These are phyloP conservation scores for Senna siamea DNA, from an alignment of 306 rosid genomes.

Conservation along the genomic window DNA sequence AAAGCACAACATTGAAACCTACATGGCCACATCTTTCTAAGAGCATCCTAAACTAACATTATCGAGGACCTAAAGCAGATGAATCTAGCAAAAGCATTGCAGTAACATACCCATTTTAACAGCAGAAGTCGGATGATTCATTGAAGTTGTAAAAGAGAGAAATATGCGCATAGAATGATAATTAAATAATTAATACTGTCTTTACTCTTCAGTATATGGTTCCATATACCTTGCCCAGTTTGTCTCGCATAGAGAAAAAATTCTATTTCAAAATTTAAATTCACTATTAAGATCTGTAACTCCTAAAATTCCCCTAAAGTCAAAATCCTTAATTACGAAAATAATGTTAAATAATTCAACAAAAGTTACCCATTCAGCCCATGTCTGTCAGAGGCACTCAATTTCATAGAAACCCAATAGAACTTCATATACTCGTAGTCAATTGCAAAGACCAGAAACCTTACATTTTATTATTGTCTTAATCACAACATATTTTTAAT, in stretches of 20 bases:
- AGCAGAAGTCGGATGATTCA: not conserved
- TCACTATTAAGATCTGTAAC: conserved; percentile 5
- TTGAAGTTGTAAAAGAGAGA: conserved; percentile 1
- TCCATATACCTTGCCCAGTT: not conserved
- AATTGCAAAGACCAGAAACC: conserved; percentile 24
- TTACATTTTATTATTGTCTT: conserved; percentile 2
- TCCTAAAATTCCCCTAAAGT: not conserved
- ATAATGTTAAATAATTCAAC: not conserved
- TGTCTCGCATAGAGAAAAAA: not conserved
- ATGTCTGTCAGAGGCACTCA: not conserved
- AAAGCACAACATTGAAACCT: conserved; percentile 1
- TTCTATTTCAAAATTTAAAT: conserved; percentile 19
- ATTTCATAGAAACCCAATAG: not conserved
- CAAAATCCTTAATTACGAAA: not conserved
- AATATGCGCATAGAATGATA: not conserved
- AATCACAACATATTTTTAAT: conserved; percentile 19
- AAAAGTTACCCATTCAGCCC: not conserved
- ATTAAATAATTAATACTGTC: not conserved
- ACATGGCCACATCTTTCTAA: not conserved
- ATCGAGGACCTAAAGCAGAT: conserved; percentile 15
- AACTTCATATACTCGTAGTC: conserved; percentile 35
- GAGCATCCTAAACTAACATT: conserved; percentile 10
- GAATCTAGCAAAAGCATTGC: not conserved
- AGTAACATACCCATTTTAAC: not conserved
- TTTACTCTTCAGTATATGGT: not conserved